Conservation (phyloP, 257 asterid species). For the Nicotiana otophora region DNA sequence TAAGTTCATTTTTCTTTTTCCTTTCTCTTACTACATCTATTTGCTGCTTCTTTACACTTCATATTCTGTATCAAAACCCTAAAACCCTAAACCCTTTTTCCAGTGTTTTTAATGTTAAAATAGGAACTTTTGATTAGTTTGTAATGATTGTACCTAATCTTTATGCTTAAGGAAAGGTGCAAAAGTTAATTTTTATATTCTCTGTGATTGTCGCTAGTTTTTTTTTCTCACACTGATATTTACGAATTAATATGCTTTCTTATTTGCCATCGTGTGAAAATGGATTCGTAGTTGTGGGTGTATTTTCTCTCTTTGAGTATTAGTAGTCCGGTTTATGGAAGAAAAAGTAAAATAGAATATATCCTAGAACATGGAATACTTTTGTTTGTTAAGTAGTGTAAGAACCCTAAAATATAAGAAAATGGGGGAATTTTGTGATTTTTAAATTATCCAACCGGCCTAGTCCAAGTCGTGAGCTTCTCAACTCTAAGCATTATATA, state of each 20-base stretch:
- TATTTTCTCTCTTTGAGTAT: background rate
- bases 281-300: background rate
- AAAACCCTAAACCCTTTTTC: background rate
- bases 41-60: background rate
- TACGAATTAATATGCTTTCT: background rate
- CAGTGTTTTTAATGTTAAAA: background rate
- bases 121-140: background rate
- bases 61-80: background rate
- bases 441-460: background rate
- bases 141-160: background rate
- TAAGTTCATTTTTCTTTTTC: background rate
- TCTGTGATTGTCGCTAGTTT: background rate
- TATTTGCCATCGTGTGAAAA: background rate
- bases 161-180: background rate
- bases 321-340: background rate
- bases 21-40: background rate
- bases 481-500: background rate
- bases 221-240: background rate
- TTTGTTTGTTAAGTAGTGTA: background rate
- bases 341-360: background rate
- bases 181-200: background rate
- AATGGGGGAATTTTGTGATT: background rate
- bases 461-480: background rate
- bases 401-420: background rate
- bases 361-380: background rate